phyloP scores from a whole-genome alignment of 176 grass and related monocot genomes.

The Musa troglodytarum region DNA sequence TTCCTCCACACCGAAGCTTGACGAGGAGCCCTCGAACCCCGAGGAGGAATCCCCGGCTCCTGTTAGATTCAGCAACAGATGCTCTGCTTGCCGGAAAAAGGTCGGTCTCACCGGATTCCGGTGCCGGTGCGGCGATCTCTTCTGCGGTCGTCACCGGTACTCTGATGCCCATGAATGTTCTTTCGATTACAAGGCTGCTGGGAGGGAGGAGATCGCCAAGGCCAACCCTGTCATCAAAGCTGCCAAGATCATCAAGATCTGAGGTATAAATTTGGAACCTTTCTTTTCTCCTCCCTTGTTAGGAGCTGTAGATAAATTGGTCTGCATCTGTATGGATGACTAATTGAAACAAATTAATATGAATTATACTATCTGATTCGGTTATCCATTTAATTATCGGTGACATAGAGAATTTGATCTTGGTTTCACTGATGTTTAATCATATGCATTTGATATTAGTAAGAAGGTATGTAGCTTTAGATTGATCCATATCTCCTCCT shows the following conservation, averaged over 20 bases:
- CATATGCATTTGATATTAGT: background rate
- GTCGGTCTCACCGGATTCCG: slow-evolving; percentile 29
- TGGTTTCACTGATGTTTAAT: background rate
- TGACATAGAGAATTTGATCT: background rate
- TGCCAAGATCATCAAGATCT: slow-evolving; percentile 48
- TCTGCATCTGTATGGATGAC: background rate
- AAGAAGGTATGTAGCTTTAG: background rate
- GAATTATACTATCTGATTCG: background rate
- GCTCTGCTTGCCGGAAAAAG: slow-evolving; percentile 28
- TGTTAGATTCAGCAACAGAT: slow-evolving; percentile 29
- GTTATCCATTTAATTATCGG: no score
- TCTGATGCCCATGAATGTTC: slow-evolving; percentile 35
- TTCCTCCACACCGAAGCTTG: background rate
- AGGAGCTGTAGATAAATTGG: background rate
- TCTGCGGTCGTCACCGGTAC: slow-evolving; percentile 35
- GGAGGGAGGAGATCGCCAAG: slow-evolving; percentile 45
- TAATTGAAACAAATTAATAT: background rate
- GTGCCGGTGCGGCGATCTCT: slow-evolving; percentile 38
- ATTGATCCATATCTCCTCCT: background rate
- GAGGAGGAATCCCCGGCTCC: slow-evolving; percentile 10
- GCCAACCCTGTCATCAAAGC: slow-evolving; percentile 40
- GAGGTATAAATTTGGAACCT: slow-evolving; percentile 9
- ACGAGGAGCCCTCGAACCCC: background rate
- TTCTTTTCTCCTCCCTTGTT: background rate
- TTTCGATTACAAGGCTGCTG: slow-evolving; percentile 36